phyloP scores from a whole-genome alignment of 2,329 filamentous ascomycete genomes.

The Macrophomina tecta region DNA sequence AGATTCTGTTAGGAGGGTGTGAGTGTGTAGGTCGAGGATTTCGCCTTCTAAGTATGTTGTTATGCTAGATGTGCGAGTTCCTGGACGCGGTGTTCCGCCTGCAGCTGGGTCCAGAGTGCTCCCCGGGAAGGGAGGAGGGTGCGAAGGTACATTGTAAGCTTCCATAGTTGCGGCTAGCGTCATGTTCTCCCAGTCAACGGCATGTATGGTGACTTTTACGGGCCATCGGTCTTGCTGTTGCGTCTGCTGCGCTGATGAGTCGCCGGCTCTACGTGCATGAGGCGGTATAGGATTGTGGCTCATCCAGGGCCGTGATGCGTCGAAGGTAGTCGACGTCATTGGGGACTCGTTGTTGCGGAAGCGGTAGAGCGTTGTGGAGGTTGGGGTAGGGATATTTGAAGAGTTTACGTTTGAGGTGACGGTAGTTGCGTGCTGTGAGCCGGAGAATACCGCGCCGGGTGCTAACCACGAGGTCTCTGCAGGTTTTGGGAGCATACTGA shows the following conservation, averaged over 20 bases:
- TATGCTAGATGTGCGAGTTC: slow-evolving; percentile 54
- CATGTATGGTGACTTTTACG: slow-evolving; percentile 69
- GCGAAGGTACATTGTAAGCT: slow-evolving; percentile 69
- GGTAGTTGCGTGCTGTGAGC: slow-evolving; percentile 64
- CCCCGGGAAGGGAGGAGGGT: slow-evolving; percentile 40
- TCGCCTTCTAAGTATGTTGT: slow-evolving; percentile 72
- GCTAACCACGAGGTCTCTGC: slow-evolving; percentile 65
- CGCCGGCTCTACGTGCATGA: slow-evolving; percentile 33
- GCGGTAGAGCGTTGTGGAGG: slow-evolving; percentile 36
- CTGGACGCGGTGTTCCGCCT: slow-evolving; percentile 25
- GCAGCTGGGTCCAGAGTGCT: slow-evolving; percentile 28
- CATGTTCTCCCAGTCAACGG: slow-evolving; percentile 66
- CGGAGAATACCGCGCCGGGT: slow-evolving; percentile 65
- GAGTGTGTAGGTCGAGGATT: slow-evolving; percentile 65
- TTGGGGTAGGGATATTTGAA: slow-evolving; percentile 29
- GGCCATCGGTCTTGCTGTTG: slow-evolving; percentile 66
- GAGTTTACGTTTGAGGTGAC: slow-evolving; percentile 37
- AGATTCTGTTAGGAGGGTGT: slow-evolving; percentile 59
- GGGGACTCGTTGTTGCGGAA: slow-evolving; percentile 34
- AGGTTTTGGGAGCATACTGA: slow-evolving; percentile 57
- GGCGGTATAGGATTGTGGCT: slow-evolving; percentile 40
- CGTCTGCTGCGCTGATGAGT: slow-evolving; percentile 28
- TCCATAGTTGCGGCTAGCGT: slow-evolving; percentile 72
- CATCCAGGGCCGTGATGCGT: slow-evolving; percentile 47
- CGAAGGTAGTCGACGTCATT: slow-evolving; percentile 36